A percentile compares a stretch with the other conserved stretches of the same genome.
phyloP scores from a whole-genome alignment of 1,284 basidiomycete genomes.

The Apiotrichum mycotoxinovorans region DNA sequence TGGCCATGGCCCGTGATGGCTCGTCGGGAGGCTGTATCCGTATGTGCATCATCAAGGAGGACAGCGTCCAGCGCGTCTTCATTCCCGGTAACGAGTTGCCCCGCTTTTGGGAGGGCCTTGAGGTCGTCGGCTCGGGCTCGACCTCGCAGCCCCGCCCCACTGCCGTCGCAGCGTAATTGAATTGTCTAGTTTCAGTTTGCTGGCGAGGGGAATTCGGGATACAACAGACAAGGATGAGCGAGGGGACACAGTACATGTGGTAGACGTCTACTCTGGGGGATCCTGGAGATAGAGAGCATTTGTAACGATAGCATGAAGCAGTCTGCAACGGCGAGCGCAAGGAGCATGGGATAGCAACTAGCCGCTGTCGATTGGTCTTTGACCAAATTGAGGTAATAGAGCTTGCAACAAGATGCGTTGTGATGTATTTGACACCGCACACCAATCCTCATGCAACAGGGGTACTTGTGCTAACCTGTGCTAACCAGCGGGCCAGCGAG shows the following conservation, averaged over 20 bases:
- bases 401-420: no score
- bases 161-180: conserved; percentile 1
- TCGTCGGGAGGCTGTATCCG: conserved; percentile 97
- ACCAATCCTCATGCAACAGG: no score
- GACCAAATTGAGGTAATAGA: no score
- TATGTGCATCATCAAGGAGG: conserved; percentile 93
- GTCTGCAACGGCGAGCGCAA: background rate
- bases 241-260: background rate
- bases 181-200: no score
- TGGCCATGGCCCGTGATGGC: conserved; percentile 97
- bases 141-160: background rate
- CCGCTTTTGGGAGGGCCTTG: conserved; percentile 51
- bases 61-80: conserved; percentile 85
- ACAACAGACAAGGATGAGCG: background rate
- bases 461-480: no score
- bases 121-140: conserved; percentile 30
- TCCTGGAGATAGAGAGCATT: conserved; percentile 6
- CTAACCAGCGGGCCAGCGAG: no score
- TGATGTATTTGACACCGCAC: no score
- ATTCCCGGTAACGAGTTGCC: conserved; percentile 90
- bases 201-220: no score
- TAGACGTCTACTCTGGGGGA: background rate
- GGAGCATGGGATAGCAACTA: no score
- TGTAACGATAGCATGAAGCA: conserved; percentile 20
- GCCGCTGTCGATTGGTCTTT: no score